Evolutionary conservation across 2,329 filamentous ascomycete species (phyloP).

Genomic region (Botryotinia convoluta): DNA sequence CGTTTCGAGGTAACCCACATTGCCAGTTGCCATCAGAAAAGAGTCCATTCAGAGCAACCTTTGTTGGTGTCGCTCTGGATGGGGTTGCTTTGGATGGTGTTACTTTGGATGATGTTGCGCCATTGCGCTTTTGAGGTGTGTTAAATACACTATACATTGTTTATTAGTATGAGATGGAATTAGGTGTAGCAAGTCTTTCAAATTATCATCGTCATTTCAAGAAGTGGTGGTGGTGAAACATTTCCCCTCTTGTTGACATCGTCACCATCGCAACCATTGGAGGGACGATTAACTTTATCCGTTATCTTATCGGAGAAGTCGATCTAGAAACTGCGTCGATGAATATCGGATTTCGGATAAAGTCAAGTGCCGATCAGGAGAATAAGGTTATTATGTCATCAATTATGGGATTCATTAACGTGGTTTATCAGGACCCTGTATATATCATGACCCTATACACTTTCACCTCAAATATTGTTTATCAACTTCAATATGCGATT

Average conservation of each 20-base stretch:
- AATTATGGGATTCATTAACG: neutral
- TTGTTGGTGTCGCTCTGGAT: constrained; percentile 1
- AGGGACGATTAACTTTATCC: neutral
- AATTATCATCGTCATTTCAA: neutral
- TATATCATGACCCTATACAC: too few relatives aligned
- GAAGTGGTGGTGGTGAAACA: neutral
- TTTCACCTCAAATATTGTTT: too few relatives aligned
- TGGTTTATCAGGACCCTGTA: too few relatives aligned
- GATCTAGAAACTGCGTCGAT: neutral
- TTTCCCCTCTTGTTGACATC: constrained; percentile 5
- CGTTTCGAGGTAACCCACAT: constrained; percentile 1
- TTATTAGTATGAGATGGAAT: neutral
- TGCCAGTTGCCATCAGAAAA: constrained; percentile 22
- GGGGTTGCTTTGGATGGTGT: neutral
- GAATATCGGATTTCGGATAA: neutral
- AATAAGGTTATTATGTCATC: constrained; percentile 13
- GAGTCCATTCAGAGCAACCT: constrained; percentile 20
- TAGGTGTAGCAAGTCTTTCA: neutral
- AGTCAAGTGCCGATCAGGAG: neutral
- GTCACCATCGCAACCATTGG: constrained; percentile 10
- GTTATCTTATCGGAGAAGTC: constrained; percentile 1
- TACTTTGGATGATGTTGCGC: constrained; percentile 4
- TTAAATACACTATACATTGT: constrained; percentile 3
- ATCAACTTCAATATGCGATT: too few relatives aligned
- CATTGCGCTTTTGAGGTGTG: constrained; percentile 17